Evolutionary conservation across 495 filamentous ascomycete genomes (phyloP).

Genomic region (Lophium mytilinum): DNA sequence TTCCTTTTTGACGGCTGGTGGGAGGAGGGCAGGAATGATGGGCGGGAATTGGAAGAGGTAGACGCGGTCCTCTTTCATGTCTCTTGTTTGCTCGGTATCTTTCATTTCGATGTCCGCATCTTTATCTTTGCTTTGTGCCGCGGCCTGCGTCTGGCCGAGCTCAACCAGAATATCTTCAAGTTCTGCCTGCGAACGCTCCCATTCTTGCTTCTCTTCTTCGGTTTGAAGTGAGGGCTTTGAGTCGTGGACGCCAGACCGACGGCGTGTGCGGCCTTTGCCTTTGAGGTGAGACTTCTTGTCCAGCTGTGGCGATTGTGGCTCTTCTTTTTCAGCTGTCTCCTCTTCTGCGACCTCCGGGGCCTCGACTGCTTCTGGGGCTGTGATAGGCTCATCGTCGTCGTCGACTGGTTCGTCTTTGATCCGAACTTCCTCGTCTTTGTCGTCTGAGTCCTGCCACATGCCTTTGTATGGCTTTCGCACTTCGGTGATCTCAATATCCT

Average conservation of each 20-base stretch:
- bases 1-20: slow-evolving; percentile 33
- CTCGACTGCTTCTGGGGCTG: not conserved
- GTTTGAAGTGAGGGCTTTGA: slow-evolving; percentile 33
- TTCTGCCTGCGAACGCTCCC: slow-evolving; percentile 31
- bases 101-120: slow-evolving; percentile 35
- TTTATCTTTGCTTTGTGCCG: slow-evolving; percentile 4
- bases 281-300: slow-evolving; percentile 26
- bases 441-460: slow-evolving; percentile 33
- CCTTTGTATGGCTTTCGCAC: slow-evolving; percentile 28
- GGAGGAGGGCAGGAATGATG: slow-evolving; percentile 45
- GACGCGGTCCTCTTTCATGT: slow-evolving; percentile 41
- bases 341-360: not conserved
- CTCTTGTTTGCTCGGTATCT: slow-evolving; percentile 24
- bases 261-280: slow-evolving; percentile 11
- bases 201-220: slow-evolving; percentile 37
- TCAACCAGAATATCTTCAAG: slow-evolving; percentile 21
- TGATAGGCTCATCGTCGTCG: slow-evolving; percentile 14
- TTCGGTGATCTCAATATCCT: slow-evolving; percentile 32
- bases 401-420: slow-evolving; percentile 30
- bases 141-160: slow-evolving; percentile 32
- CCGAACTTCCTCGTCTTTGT: slow-evolving; percentile 31
- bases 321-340: slow-evolving; percentile 8
- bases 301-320: slow-evolving; percentile 20
- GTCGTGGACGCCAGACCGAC: not conserved
- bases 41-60: slow-evolving; percentile 62